Evolutionary conservation across 2,329 filamentous ascomycete species (phyloP).

Genomic region (Aspergillus brunneoviolaceus): DNA sequence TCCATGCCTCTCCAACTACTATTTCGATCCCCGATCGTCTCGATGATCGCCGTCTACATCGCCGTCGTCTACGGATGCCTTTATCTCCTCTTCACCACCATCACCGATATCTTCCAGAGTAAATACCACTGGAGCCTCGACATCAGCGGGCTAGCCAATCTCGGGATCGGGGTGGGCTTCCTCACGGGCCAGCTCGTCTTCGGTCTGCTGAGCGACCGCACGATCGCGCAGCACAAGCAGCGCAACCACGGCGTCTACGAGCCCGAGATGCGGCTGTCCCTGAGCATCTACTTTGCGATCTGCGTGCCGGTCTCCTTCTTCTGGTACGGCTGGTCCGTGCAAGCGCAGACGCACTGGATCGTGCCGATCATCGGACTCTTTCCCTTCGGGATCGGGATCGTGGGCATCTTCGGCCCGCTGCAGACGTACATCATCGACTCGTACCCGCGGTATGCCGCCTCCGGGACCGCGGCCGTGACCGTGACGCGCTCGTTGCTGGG

Average conservation of each 20-base stretch:
- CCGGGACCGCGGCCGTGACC: conserved; percentile 53
- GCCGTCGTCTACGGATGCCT: conserved; percentile 12
- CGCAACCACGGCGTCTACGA: conserved; percentile 40
- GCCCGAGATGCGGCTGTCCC: conserved; percentile 52
- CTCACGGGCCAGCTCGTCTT: conserved; percentile 35
- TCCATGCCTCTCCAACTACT: conserved; percentile 7
- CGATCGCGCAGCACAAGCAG: conserved; percentile 25
- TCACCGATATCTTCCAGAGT: conserved; percentile 10
- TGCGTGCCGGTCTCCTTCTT: conserved; percentile 57
- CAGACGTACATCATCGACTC: conserved; percentile 63
- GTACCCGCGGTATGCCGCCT: conserved; percentile 48
- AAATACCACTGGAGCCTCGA: conserved; percentile 11
- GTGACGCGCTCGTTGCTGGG: conserved; percentile 50
- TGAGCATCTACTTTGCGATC: conserved; percentile 55
- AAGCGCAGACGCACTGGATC: conserved; percentile 55
- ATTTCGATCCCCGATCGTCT: conserved; percentile 12
- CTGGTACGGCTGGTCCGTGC: conserved; percentile 58
- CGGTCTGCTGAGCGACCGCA: conserved; percentile 31
- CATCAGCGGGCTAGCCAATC: conserved; percentile 37
- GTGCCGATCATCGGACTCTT: conserved; percentile 59
- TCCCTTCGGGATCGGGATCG: conserved; percentile 55
- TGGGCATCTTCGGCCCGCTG: conserved; percentile 51
- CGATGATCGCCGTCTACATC: conserved; percentile 8
- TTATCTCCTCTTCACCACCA: conserved; percentile 18
- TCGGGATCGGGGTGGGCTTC: conserved; percentile 49